Base-by-base conservation (phyloP, 2,329 filamentous ascomycete genomes). In the Penicillium glabrum region DNA sequence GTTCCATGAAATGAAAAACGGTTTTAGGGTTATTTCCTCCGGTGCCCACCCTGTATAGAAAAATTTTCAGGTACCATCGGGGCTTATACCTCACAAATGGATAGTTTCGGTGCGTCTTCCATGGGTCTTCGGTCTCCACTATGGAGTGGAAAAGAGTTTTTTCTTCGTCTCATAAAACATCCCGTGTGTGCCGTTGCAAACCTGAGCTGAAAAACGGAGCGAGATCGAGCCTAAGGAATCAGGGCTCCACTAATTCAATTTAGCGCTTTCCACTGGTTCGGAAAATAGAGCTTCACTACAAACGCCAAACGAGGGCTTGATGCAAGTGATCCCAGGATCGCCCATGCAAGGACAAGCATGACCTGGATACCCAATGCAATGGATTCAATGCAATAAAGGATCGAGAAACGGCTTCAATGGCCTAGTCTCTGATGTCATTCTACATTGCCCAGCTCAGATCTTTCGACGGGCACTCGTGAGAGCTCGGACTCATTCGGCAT, bases 201-300 rank as follows among this genome's bases (percentile, higher is more conserved):
- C 45, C 37, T 24, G 57, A 65, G 62, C 62, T 64, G 60, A 64
- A 63, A 63, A 60, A 53, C 46, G 65, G 63, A 65, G 61, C 58
- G 54, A 69, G 69, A 72, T 72, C 69, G 69, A 65, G 65, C 62
- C 69, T 67, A 69, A 69, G 59, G 53, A 55, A 31, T 37, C 35
- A 19, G 53, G 54, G 56, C 62, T 66, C 68, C 68, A 69, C 69
- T 65, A 50, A 23, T 21, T 23, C n/a, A 41, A 5, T 13, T 41
- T 41, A 41, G 37, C 19, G 33, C 10, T 54, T 65, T 68, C 65
- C 68, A 69, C 67, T 59, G 23, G 53, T 58, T 70, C 70, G 69
- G 69, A 67, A 70, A 68, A 72, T 53, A 61, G 62, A 69, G 64
- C 57, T 67, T 59, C 59, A 41, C 43, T 10, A 16, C 37, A 41